phyloP scores from a whole-genome alignment of 75 land plant species.

The Pseudotsuga menziesii region DNA sequence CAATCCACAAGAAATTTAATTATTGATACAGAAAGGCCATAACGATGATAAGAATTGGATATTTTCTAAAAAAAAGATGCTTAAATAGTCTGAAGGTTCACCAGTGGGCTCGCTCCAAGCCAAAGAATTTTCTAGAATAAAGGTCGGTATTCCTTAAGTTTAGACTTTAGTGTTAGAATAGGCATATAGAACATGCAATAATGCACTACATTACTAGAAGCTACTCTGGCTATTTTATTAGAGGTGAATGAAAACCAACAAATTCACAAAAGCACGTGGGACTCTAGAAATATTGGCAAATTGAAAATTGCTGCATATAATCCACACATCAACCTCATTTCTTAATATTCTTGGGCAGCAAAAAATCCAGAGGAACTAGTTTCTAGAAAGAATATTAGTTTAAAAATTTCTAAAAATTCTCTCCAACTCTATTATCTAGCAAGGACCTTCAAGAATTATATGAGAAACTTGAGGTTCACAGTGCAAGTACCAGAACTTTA shows the following conservation, averaged over 20 bases:
- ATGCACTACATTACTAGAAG: background rate
- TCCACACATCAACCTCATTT: background rate
- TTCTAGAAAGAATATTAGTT: background rate
- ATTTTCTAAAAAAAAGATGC: background rate
- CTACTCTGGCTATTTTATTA: background rate
- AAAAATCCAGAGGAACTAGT: background rate
- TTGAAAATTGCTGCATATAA: background rate
- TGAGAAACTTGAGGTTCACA: constrained; percentile 27
- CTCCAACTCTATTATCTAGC: background rate
- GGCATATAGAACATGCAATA: constrained; percentile 3
- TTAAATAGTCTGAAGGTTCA: background rate
- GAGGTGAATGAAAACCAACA: background rate
- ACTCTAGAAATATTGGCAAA: background rate
- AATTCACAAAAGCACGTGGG: background rate
- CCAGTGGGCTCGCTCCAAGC: background rate
- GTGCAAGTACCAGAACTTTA: constrained; percentile 85
- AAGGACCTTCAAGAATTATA: background rate
- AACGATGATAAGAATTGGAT: too few relatives aligned
- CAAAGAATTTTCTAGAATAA: background rate
- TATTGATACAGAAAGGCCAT: too few relatives aligned
- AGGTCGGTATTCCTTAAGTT: background rate
- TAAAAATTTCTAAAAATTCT: background rate
- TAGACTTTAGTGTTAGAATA: background rate
- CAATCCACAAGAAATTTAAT: too few relatives aligned
- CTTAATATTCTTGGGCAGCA: background rate